phyloP scores from a whole-genome alignment of 192 early-diverging fungal genomes.

The Backusella sp. region DNA sequence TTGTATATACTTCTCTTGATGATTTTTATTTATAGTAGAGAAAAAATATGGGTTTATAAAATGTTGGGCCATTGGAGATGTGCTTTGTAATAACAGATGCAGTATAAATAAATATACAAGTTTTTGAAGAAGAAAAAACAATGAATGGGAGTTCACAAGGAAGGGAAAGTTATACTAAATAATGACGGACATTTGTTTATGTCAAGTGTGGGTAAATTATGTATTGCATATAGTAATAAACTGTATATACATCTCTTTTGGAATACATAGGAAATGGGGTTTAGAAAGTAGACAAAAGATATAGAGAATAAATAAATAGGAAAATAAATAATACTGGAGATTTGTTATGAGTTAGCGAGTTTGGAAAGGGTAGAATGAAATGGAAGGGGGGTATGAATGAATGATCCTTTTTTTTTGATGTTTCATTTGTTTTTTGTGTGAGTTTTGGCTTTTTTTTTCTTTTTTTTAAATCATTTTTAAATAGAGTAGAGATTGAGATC shows the following conservation, averaged over 20 bases:
- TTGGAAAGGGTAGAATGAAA: neutral
- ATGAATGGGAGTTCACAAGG: neutral
- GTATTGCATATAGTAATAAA: neutral
- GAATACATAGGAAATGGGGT: neutral
- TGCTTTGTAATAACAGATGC: neutral
- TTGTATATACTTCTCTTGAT: neutral
- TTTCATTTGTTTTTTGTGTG: neutral
- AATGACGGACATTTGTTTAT: neutral
- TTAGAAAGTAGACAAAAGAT: neutral
- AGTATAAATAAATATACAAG: neutral
- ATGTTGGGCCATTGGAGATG: neutral
- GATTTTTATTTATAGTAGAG: neutral
- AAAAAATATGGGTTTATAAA: neutral
- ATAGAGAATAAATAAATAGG: neutral
- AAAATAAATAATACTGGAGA: neutral
- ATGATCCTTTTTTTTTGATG: neutral
- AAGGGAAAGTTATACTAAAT: neutral
- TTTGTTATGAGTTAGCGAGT: neutral
- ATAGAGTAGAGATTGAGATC: neutral
- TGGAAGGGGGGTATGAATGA: constrained; percentile 6
- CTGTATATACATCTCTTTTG: neutral
- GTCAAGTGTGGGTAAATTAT: neutral
- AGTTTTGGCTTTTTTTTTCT: neutral
- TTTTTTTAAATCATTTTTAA: neutral
- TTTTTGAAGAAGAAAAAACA: neutral